Conservation (phyloP, 768 basidiomycete genomes). For the Rhizopogon vesiculosus region DNA sequence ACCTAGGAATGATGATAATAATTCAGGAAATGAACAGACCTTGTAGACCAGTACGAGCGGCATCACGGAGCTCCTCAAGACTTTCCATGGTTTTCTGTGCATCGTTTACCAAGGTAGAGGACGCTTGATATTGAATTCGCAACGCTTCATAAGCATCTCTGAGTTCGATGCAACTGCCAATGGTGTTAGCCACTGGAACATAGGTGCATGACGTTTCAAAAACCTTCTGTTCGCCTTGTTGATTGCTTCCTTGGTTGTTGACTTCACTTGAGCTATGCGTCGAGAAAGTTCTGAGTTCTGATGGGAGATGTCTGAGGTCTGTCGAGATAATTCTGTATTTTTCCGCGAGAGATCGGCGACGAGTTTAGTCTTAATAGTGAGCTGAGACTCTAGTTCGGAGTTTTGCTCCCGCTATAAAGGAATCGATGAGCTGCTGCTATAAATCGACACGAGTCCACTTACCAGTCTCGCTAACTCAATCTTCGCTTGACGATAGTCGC, state of each 20-base stretch:
- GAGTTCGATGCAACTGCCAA: constrained; percentile 23
- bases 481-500: constrained; percentile 1
- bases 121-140: constrained; percentile 18
- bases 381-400: constrained; percentile 12
- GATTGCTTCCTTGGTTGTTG: constrained; percentile 11
- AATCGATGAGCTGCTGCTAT: not conserved
- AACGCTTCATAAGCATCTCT: constrained; percentile 25
- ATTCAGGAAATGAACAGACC: constrained; percentile 13
- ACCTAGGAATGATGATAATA: not conserved
- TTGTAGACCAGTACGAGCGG: constrained; percentile 16
- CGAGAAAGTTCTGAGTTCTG: not conserved
- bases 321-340: constrained; percentile 6
- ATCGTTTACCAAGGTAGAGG: constrained; percentile 15
- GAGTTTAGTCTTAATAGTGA: constrained; percentile 14
- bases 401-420: constrained; percentile 14
- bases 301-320: not conserved
- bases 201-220: not conserved
- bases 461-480: constrained; percentile 12
- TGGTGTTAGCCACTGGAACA: not conserved
- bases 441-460: not conserved
- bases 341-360: constrained; percentile 7
- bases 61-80: constrained; percentile 18
- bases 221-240: constrained; percentile 16
- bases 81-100: constrained; percentile 22
- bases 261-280: not conserved